These are phyloP conservation scores for Pleurotus eryngii DNA, from an alignment of 768 basidiomycete species.

Conservation along the genomic window DNA sequence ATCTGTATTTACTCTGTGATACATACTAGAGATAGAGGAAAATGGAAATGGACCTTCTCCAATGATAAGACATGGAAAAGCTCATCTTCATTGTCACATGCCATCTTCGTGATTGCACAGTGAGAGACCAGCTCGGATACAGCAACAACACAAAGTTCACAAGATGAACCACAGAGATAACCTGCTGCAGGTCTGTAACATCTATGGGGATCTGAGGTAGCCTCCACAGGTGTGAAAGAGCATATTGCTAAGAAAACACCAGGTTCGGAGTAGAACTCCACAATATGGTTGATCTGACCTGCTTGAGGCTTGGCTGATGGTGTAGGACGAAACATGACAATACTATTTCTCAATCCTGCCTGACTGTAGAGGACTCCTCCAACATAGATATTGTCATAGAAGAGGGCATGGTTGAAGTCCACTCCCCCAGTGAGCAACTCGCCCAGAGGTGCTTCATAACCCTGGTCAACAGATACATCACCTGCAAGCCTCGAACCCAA, in stretches of 20 bases:
- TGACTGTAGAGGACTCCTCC: conserved; percentile 9
- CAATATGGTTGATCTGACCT: conserved; percentile 2
- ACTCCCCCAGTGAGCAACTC: neutral
- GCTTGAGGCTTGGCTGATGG: neutral
- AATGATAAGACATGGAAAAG: neutral
- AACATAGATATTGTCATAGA: conserved; percentile 1
- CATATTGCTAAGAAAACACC: conserved; percentile 6
- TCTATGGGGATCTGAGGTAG: conserved; percentile 9
- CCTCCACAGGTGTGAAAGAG: neutral
- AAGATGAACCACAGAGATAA: conserved; percentile 6
- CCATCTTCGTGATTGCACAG: conserved; percentile 5
- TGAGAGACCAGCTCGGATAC: conserved; percentile 10
- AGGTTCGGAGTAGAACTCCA: conserved; percentile 1
- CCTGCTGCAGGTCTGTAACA: conserved; percentile 12
- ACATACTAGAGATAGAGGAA: no score
- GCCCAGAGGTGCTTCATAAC: neutral
- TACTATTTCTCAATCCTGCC: conserved; percentile 7
- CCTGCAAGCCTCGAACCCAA: neutral
- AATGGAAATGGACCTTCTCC: neutral
- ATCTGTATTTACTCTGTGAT: no score
- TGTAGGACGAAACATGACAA: conserved; percentile 8
- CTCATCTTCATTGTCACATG: neutral
- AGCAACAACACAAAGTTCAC: neutral
- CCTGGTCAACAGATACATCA: neutral
- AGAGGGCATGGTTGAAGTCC: neutral